These are phyloP conservation scores for Cyclotella baltica DNA, from an alignment of 108 stramenopile species.

Conservation along the genomic window DNA sequence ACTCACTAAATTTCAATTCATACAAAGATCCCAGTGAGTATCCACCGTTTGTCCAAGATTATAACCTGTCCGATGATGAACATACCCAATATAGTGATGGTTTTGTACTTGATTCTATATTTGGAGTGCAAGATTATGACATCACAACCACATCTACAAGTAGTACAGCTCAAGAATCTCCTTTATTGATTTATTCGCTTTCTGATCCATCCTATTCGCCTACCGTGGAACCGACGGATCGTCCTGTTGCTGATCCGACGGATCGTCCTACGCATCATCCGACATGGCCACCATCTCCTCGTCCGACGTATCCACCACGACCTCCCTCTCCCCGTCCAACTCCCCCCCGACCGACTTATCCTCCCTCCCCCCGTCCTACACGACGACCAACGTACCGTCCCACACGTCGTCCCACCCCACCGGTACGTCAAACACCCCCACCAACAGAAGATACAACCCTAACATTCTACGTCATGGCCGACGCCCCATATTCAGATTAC, in stretches of 20 bases:
- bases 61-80: no score
- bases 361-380: neutral
- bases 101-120: no score
- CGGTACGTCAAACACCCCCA: no score
- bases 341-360: neutral
- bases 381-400: neutral
- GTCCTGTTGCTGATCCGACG: neutral
- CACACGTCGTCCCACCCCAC: neutral
- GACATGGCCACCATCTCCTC: neutral
- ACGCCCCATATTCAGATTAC: conserved; percentile 58
- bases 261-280: neutral
- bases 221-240: neutral
- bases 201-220: no score
- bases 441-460: conserved; percentile 26
- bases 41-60: no score
- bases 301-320: neutral
- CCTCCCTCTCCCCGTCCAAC: conserved; percentile 2
- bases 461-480: conserved; percentile 76
- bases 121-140: no score
- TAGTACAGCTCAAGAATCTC: no score
- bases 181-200: no score
- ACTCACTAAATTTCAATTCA: no score
- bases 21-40: no score
- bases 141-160: no score
- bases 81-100: no score